Evolutionary conservation across 2,329 filamentous ascomycete species (phyloP), one percentile per base, ranked within the genome.

Genomic region (Alternaria sp.): DNA sequence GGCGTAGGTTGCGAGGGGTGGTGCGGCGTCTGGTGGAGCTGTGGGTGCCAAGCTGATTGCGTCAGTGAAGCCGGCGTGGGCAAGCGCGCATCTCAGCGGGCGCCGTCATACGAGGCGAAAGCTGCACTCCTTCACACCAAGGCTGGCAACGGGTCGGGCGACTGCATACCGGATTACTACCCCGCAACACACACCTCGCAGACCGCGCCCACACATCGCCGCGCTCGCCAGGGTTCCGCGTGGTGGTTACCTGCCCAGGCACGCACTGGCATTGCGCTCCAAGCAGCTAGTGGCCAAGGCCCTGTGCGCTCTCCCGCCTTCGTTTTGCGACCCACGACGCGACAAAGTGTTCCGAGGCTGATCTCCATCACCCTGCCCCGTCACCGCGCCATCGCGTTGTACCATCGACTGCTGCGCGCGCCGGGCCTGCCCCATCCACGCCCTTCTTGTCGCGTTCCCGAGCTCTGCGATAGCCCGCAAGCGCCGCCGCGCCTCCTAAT

Each of bases 311-410:
- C 62, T 62, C 62, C 59, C 62, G 62, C 56, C 55, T 60, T 51
- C 49, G 61, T 50, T 54, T 62, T 62, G 62, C 59, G 61, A 62
- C 61, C 59, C 67, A 67, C 65, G 65, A 72, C 70, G 66, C 69
- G 66, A 65, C 67, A 54, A 62, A 66, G 54, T 54, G 56, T 49
- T 40, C 63, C 62, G 67, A 64, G 59, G 68, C 62, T 55, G 69
- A 70, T 68, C 69, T 64, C 66, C 65, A 69, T 68, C 70, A 66
- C 63, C 65, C 56, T 62, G 59, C 51, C 57, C 57, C 59, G 60
- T 62, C 54, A 66, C 55, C 54, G 59, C 64, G 60, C 43, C 63
- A 57, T 66, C 63, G 43, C 49, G 11, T 19, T 23, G 49, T 36
- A 12, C 59, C 43, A 40, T 47, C 51, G 50, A 58, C 43, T 62